Percentiles rank a stretch among this genome's conserved stretches.
phyloP scores from a whole-genome alignment of 2,329 filamentous ascomycete genomes.

The Parascedosporium putredinis region DNA sequence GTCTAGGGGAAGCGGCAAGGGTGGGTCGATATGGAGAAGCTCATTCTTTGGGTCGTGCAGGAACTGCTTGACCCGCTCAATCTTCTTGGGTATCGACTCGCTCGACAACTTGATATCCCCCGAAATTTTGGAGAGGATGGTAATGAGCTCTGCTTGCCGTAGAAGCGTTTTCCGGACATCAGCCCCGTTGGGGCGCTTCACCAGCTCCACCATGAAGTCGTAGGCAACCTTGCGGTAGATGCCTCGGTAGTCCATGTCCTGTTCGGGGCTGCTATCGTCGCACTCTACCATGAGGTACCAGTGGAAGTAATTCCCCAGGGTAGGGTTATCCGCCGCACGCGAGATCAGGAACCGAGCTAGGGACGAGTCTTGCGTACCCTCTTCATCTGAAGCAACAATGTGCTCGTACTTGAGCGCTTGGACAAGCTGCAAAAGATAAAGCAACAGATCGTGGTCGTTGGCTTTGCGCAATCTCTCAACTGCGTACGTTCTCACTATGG shows the following conservation, averaged over 20 bases:
- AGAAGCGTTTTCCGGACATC: conserved; percentile 67
- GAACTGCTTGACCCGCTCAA: conserved; percentile 74
- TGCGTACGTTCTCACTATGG: conserved; percentile 80
- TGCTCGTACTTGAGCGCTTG: conserved; percentile 93
- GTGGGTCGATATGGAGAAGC: conserved; percentile 69
- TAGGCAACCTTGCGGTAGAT: conserved; percentile 91
- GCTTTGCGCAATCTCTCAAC: conserved; percentile 86
- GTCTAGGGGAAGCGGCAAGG: conserved; percentile 79
- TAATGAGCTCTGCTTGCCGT: conserved; percentile 81
- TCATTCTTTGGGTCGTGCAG: conserved; percentile 87
- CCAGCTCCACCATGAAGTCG: conserved; percentile 86
- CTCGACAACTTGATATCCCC: conserved; percentile 76
- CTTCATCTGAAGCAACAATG: conserved; percentile 46
- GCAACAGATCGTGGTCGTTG: conserved; percentile 79
- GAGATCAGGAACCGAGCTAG: conserved; percentile 82
- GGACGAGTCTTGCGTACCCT: conserved; percentile 65
- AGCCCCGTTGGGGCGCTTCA: conserved; percentile 57
- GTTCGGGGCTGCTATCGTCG: conserved; percentile 70
- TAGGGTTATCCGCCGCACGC: conserved; percentile 77
- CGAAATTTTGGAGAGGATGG: conserved; percentile 78
- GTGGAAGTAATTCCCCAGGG: conserved; percentile 87
- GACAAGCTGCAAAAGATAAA: conserved; percentile 89
- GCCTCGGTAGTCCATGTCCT: conserved; percentile 63
- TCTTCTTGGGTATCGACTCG: conserved; percentile 68
- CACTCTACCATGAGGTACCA: conserved; percentile 99